A percentile compares a stretch with the other conserved stretches of the same genome.
Conservation (phyloP, 129 eudicot species). For the Pulicaria dysenterica region DNA sequence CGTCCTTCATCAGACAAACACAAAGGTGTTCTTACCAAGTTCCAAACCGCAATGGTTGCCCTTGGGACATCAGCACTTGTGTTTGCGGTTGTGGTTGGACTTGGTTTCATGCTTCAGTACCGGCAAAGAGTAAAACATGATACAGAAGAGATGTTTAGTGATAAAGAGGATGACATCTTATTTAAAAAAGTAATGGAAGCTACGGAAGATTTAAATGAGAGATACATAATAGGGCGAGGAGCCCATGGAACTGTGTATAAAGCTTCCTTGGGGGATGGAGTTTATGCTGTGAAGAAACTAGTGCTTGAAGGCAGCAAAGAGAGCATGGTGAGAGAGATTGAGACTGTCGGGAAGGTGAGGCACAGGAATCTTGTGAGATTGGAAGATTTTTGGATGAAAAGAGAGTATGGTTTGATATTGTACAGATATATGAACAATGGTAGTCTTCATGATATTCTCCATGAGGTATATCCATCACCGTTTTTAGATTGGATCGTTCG, state of each 20-base stretch:
- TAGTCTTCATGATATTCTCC: slow-evolving; percentile 80
- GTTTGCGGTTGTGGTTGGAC: slow-evolving; percentile 41
- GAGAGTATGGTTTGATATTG: slow-evolving; percentile 62
- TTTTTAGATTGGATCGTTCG: slow-evolving; percentile 64
- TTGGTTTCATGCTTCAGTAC: slow-evolving; percentile 36
- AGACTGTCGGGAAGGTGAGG: slow-evolving; percentile 80
- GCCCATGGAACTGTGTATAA: slow-evolving; percentile 88
- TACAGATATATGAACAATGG: slow-evolving; percentile 80
- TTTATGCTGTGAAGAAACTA: slow-evolving; percentile 78
- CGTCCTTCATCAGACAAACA: slow-evolving; percentile 32
- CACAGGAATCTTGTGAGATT: slow-evolving; percentile 77
- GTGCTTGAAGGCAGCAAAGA: slow-evolving; percentile 48
- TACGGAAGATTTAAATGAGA: slow-evolving; percentile 65
- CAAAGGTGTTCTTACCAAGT: slow-evolving; percentile 37
- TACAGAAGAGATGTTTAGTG: slow-evolving; percentile 34
- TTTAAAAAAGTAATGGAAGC: slow-evolving; percentile 59
- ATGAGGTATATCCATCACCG: slow-evolving; percentile 47
- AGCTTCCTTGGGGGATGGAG: slow-evolving; percentile 55
- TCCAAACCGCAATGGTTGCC: slow-evolving; percentile 52
- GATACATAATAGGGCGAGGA: slow-evolving; percentile 76
- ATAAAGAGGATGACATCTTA: slow-evolving; percentile 49
- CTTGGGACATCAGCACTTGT: slow-evolving; percentile 42
- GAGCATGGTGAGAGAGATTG: slow-evolving; percentile 82
- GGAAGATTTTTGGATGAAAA: slow-evolving; percentile 74
- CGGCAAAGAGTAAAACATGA: slow-evolving; percentile 37